Evolutionary conservation across 305 asterid genomes (phyloP), one percentile per base, ranked within the genome.

Genomic region (Fraxinus floribunda): DNA sequence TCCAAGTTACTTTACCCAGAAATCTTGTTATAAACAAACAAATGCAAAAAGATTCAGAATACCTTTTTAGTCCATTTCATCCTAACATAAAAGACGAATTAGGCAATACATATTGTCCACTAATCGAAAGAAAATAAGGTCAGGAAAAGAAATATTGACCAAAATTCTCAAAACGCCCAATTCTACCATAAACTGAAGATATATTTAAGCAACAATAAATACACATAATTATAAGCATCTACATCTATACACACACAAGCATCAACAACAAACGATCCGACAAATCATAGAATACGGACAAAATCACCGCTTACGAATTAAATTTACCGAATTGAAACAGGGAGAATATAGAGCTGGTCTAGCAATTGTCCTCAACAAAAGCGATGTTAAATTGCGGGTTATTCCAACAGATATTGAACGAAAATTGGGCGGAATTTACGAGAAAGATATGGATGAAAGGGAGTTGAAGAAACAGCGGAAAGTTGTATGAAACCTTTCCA

Each of bases 301-400:
- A 13, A 70, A 66, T 32, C 39, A 15, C 24, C 38, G 75, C 20
- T 70, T 70, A 70, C 10, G 8, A 78, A 78, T 78, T 64, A 66
- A 83, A 82, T 85, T 75, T 46, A 62, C 75, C 85, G 60, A 75
- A 84, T 85, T 86, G 84, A 86, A 84, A 86, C 78, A 70, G 86
- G 78, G 5, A 44, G 66, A 82, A 76, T 83, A 68, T 49, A 71
- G 80, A 85, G 5, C 46, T 35, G 77, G 55, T 81, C 79, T 10
- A 41, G 86, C 86, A 75, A 74, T 86, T 78, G 76, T 77, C 83
- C 86, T 76, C 64, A 41, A 52, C 36, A 77, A 80, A 82, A 29
- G 49, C 5, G 38, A 66, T 66, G 29, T 20, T 66, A 13, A 66
- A 26, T 66, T 26, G 74, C 18, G 22, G 7, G 18, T 13, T 68